Base-by-base conservation (phyloP, 73 alveolate species). In the Paramecium octaurelia region DNA sequence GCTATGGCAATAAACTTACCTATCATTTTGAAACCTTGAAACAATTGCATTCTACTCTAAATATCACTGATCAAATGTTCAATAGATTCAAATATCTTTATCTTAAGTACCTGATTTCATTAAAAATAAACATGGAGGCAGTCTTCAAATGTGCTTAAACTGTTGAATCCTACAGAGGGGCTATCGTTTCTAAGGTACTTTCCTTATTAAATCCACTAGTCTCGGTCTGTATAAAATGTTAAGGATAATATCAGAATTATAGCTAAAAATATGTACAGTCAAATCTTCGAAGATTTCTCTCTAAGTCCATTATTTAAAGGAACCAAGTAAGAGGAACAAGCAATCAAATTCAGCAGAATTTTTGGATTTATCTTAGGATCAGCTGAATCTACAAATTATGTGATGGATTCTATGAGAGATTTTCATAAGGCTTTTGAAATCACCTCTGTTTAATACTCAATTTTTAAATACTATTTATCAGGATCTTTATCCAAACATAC, bases 131-230 rank as follows among this genome's bases (percentile, higher is more conserved):
- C 14, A 38, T 70, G 34, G 86, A 70, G 29, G 34, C 12, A 18
- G 86, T 70, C 5, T 70, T 70, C 18, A 70, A 70, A 70, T 70
- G 86, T 70, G 86, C 86, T 18, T 34, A 70, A 70, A 14, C 86
- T 11, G 54, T 70, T 31, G 86, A 70, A 70, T 29, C 8, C 27
- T 70, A 23, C n/a, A 70, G 86, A 70, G 86, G 86, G 8, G 86
- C 86, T 3, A 34, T 70, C 2, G 38, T 34, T 12, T 31, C 50
- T 11, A 3, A 59, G 20, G 77, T 59, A 59, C 9, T 21, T 3
- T 48, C 6, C 24, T 2, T 29, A 2, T 16, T 8, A 20, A 20
- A 59, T 24, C 8, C 5, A 10, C 2, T 70, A 27, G 58, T 70
- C 46, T 31, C 46, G 54, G n/a, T 70, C 86, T 31, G 31, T 70